Conservation (phyloP, 495 filamentous ascomycete genomes). For the Jackrogersella multiformis region DNA sequence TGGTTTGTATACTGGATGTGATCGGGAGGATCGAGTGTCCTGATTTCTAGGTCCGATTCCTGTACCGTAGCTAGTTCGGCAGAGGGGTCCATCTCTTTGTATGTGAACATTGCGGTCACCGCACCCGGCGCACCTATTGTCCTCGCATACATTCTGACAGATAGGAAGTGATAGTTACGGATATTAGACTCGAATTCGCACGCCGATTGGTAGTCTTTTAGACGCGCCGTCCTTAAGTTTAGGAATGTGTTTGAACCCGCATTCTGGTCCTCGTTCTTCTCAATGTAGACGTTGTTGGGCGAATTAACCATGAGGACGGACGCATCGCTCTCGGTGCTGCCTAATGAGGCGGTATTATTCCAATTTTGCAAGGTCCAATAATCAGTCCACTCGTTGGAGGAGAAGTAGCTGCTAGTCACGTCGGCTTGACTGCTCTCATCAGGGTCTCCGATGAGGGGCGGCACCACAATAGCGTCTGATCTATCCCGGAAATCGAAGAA, state of each 20-base stretch:
- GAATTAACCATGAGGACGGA: constrained; percentile 67
- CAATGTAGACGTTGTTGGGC: constrained; percentile 72
- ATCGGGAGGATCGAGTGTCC: constrained; percentile 65
- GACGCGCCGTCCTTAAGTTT: constrained; percentile 68
- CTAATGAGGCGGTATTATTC: constrained; percentile 54
- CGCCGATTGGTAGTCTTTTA: constrained; percentile 65
- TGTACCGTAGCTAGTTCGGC: constrained; percentile 56
- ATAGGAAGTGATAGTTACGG: constrained; percentile 65
- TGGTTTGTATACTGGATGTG: constrained; percentile 79
- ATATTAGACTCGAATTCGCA: constrained; percentile 70
- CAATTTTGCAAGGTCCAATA: constrained; percentile 70
- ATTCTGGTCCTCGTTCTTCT: constrained; percentile 49
- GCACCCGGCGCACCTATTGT: constrained; percentile 65
- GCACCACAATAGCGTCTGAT: constrained; percentile 49
- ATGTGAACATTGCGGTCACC: constrained; percentile 78
- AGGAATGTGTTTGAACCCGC: constrained; percentile 61
- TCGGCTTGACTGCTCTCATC: constrained; percentile 44
- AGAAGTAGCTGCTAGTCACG: constrained; percentile 55
- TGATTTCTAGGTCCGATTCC: constrained; percentile 82
- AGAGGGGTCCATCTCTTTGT: constrained; percentile 49
- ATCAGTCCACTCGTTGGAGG: constrained; percentile 49
- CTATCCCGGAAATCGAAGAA: constrained; percentile 74
- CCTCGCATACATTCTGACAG: constrained; percentile 68
- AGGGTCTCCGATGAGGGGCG: constrained; percentile 45
- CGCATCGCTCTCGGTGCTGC: constrained; percentile 49